phyloP scores from a whole-genome alignment of 805 yeast species.

The Nakazawaea wyomingensis region DNA sequence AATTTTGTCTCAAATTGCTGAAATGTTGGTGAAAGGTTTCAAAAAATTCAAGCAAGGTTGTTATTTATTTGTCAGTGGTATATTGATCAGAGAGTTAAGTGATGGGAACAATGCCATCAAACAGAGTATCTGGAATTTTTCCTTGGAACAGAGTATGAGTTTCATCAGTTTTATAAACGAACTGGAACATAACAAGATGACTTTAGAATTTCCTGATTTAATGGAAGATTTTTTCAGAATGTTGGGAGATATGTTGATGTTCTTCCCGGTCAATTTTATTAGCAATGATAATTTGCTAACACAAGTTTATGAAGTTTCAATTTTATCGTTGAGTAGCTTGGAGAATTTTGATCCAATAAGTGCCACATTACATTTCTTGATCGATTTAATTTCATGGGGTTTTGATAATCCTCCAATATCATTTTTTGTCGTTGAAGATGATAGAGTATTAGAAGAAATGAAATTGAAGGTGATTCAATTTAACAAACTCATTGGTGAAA shows the following conservation, averaged over 20 bases:
- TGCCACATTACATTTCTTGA: conserved; percentile 67
- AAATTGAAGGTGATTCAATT: conserved; percentile 42
- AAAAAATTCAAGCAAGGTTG: conserved; percentile 68
- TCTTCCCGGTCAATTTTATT: conserved; percentile 54
- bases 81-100: conserved; percentile 68
- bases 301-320: conserved; percentile 53
- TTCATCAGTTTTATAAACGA: conserved; percentile 42
- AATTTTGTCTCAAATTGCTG: conserved; percentile 60
- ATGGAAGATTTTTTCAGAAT: conserved; percentile 84
- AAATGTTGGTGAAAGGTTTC: conserved; percentile 65
- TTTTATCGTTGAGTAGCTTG: conserved; percentile 43
- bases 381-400: conserved; percentile 85
- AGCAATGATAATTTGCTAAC: conserved; percentile 40
- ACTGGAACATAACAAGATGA: conserved; percentile 13
- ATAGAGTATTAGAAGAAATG: conserved; percentile 24
- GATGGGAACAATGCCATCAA: conserved; percentile 49
- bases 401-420: conserved; percentile 76
- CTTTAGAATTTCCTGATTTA: conserved; percentile 52
- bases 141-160: conserved; percentile 57
- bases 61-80: conserved; percentile 86
- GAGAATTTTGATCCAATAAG: conserved; percentile 69
- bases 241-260: conserved; percentile 73
- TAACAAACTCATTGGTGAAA: conserved; percentile 50
- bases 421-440: conserved; percentile 33
- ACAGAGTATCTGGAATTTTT: conserved; percentile 68